Evolutionary conservation across 352 stramenopile genomes (phyloP), one percentile per base, ranked within the genome.

Genomic region (Pythium diclinum): DNA sequence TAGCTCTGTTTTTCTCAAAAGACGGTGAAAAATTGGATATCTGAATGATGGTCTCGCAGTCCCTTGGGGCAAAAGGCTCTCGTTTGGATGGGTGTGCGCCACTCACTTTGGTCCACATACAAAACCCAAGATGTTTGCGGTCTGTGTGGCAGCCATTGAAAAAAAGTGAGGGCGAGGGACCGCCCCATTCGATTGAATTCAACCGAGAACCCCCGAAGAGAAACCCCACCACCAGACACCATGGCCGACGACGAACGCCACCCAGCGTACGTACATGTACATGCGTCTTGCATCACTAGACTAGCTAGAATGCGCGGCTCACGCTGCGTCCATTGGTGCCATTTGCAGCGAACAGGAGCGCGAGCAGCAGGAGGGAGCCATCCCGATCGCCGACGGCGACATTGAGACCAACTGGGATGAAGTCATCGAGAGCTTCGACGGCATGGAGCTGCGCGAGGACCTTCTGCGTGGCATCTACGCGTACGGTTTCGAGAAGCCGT

Each of bases 401-500:
- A 97, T 99, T 70, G 92, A 98, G 71, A 98, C 96, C 63, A 99
- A 99, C 86, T 99, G 97, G 97, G 95, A 99, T 68, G 96, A 99
- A 77, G 89, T 96, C 38, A 98, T 99, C 67, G 93, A 99, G 72
- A 97, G 91, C 21, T 99, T 99, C 76, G 97, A 99, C 77, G 95
- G 81, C 68, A 99, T 99, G 96, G 92, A 98, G 36, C 79, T 99
- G 56, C 94, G 95, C 51, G 96, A 99, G 76, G 96, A 99, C 75
- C 83, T 99, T 48, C 92, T 99, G 32, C 89, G 97, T 68, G 98
- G 98, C 61, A 99, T 99, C 75, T 99, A 99, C 82, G 96, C 96
- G 16, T 99, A 99, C 82, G 98, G 98, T 97, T 99, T 99, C 74
- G 98, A 99, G 80, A 99, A 99, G 83, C 98, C 98, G 38, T 99